Evolutionary conservation across 495 filamentous ascomycete species (phyloP).

Genomic region (Pyrenula aspistea): DNA sequence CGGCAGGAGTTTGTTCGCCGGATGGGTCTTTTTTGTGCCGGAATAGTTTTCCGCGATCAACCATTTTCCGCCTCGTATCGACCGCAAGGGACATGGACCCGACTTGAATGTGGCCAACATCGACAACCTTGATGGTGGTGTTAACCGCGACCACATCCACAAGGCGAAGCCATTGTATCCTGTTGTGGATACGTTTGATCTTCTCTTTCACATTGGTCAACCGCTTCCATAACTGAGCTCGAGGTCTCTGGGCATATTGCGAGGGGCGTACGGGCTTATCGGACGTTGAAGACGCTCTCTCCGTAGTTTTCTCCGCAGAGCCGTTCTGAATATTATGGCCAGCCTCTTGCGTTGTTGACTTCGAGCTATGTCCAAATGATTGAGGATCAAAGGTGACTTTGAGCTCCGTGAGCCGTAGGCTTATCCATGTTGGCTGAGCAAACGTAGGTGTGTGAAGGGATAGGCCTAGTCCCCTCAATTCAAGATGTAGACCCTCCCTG

Average conservation of each 20-base stretch:
- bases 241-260: constrained; percentile 12
- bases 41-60: constrained; percentile 83
- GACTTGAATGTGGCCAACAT: constrained; percentile 74
- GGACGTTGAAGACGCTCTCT: constrained; percentile 10
- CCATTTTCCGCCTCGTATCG: constrained; percentile 82
- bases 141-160: constrained; percentile 83
- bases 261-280: constrained; percentile 5
- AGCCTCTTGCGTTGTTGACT: background rate
- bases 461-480: constrained; percentile 79
- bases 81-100: constrained; percentile 76
- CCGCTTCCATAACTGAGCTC: constrained; percentile 68
- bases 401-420: constrained; percentile 72
- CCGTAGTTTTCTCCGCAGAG: constrained; percentile 5
- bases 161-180: constrained; percentile 78
- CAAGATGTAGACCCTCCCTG: constrained; percentile 73
- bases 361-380: constrained; percentile 26
- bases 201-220: constrained; percentile 68
- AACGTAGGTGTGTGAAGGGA: constrained; percentile 88
- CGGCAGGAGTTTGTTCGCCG: constrained; percentile 68
- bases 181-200: constrained; percentile 74
- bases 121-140: constrained; percentile 57
- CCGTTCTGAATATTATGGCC: constrained; percentile 14
- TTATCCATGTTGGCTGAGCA: constrained; percentile 93
- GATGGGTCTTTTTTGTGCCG: constrained; percentile 62
- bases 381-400: constrained; percentile 71